These are phyloP conservation scores for Amphibolis antarctica DNA, from an alignment of 106 monocot genomes.

Conservation along the genomic window DNA sequence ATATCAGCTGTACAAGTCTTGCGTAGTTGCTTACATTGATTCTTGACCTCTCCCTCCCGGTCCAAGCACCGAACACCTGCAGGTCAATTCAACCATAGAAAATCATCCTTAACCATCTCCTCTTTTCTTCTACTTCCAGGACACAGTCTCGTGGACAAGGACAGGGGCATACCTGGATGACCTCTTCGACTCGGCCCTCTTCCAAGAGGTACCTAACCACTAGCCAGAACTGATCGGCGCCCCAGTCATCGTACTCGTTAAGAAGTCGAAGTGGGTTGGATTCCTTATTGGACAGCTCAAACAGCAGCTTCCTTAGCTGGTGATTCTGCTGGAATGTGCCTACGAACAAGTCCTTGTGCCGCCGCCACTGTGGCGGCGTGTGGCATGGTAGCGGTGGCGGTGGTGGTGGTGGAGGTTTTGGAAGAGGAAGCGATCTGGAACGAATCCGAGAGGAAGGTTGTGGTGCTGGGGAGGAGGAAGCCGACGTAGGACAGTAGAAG, in stretches of 20 bases:
- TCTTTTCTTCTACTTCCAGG: not conserved
- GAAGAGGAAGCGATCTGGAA: constrained; percentile 3
- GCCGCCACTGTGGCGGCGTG: not conserved
- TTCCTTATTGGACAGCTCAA: constrained; percentile 23
- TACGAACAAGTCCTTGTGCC: constrained; percentile 30
- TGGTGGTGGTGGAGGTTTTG: not conserved
- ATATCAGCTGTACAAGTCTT: constrained; percentile 36
- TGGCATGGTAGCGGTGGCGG: not conserved
- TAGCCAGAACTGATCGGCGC: constrained; percentile 30
- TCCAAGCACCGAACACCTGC: constrained; percentile 60
- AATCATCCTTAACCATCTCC: not conserved
- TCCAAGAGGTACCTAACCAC: constrained; percentile 31
- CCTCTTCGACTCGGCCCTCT: constrained; percentile 10
- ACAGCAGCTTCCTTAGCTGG: constrained; percentile 17
- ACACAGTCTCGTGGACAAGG: not conserved
- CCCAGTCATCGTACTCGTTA: constrained; percentile 35
- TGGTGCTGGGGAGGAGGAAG: not conserved
- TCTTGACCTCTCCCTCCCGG: constrained; percentile 29
- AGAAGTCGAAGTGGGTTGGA: constrained; percentile 25
- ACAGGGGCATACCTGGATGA: constrained; percentile 21
- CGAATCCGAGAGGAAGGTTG: not conserved
- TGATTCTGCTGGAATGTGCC: constrained; percentile 45
- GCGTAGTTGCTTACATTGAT: constrained; percentile 31
- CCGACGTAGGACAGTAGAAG: not conserved
- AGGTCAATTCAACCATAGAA: not conserved